Percentiles rank a stretch among this genome's conserved stretches.
Conservation (phyloP, 192 early-diverging fungal genomes). For the Dissophora ornata region DNA sequence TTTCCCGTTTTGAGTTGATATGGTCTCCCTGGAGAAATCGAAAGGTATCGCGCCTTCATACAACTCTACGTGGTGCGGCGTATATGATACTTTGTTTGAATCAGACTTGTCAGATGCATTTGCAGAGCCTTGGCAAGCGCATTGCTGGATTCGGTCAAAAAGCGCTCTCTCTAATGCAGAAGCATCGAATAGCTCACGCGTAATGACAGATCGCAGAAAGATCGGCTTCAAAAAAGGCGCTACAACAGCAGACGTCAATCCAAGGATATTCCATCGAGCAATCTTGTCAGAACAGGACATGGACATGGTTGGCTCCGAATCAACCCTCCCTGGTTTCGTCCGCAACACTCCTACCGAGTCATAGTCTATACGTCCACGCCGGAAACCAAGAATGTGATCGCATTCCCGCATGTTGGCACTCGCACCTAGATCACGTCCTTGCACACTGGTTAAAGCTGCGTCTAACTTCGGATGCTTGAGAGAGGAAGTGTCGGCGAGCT, state of each 20-base stretch:
- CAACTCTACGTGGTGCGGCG: not conserved
- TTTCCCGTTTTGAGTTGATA: conserved; percentile 3
- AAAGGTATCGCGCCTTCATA: conserved; percentile 4
- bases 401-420: not conserved
- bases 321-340: conserved; percentile 81
- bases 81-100: not conserved
- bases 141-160: conserved; percentile 58
- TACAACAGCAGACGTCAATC: conserved; percentile 79
- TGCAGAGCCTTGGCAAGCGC: not conserved
- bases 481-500: not conserved
- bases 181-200: conserved; percentile 77
- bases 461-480: no score
- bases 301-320: conserved; percentile 75
- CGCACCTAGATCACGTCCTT: not conserved
- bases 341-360: conserved; percentile 68
- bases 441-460: no score
- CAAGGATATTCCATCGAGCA: conserved; percentile 87
- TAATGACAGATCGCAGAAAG: conserved; percentile 70
- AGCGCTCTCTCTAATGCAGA: conserved; percentile 74
- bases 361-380: conserved; percentile 74
- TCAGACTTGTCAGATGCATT: not conserved
- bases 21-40: conserved; percentile 19
- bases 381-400: conserved; percentile 33
- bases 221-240: conserved; percentile 70
- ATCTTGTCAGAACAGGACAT: conserved; percentile 95